Evolutionary conservation across 208 protist genomes (phyloP).

Genomic region (Naegleria fowleri): DNA sequence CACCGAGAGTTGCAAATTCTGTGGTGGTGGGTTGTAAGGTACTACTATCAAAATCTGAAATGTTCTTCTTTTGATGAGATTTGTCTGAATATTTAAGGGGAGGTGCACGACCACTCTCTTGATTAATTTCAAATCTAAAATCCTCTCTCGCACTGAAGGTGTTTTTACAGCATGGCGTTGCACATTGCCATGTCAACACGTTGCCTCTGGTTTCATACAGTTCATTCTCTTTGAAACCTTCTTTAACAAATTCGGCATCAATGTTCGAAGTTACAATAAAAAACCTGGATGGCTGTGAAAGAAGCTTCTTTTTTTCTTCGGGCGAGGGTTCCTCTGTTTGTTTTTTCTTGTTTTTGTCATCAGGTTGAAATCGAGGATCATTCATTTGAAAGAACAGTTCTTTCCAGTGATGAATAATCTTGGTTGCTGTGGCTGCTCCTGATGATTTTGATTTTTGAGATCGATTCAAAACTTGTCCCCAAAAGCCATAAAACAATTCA

Average conservation of each 20-base stretch:
- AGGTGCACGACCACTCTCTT: background rate
- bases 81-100: background rate
- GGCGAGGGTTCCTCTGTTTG: too few relatives aligned
- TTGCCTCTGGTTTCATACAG: background rate
- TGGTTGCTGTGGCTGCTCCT: too few relatives aligned
- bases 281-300: background rate
- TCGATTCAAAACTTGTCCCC: slow-evolving; percentile 20
- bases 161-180: background rate
- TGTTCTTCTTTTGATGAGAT: background rate
- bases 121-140: slow-evolving; percentile 1
- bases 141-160: background rate
- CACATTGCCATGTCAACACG: background rate
- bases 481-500: slow-evolving; percentile 22
- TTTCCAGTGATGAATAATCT: background rate
- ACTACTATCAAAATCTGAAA: too few relatives aligned
- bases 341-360: background rate
- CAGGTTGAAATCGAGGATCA: background rate
- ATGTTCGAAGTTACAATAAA: background rate
- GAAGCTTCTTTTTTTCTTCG: background rate
- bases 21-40: too few relatives aligned
- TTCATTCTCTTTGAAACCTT: background rate
- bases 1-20: background rate
- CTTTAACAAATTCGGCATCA: background rate
- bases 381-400: background rate
- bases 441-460: background rate